Evolutionary conservation across 768 basidiomycete genomes (phyloP).

Genomic region (Daedaleopsis sinensis): DNA sequence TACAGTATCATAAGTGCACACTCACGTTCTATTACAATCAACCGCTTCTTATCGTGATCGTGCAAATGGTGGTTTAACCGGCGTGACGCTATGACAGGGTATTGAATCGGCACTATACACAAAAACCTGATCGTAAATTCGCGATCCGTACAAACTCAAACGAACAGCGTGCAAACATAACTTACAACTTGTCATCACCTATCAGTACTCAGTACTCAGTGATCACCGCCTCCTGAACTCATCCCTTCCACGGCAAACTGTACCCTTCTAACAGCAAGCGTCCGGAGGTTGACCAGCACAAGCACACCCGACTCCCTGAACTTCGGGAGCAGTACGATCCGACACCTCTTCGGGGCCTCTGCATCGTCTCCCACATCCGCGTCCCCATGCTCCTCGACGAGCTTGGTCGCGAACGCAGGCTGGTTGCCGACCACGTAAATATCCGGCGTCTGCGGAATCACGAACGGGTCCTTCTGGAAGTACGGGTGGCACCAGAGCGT

Average conservation of each 20-base stretch:
- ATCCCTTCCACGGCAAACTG: slow-evolving; percentile 52
- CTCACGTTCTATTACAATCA: too few species aligned
- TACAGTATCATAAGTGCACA: too few species aligned
- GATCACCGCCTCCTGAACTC: slow-evolving; percentile 23
- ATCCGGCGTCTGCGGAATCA: slow-evolving; percentile 83
- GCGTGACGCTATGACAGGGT: too few species aligned
- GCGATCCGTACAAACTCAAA: too few species aligned
- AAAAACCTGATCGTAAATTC: too few species aligned
- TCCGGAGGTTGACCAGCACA: slow-evolving; percentile 78
- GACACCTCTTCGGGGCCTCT: slow-evolving; percentile 45
- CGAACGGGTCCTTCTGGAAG: slow-evolving; percentile 84
- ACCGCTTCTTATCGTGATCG: too few species aligned
- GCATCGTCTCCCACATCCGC: slow-evolving; percentile 43
- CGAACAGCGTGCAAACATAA: not conserved
- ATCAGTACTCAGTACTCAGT: slow-evolving; percentile 1
- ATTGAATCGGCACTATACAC: too few species aligned
- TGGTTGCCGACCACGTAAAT: slow-evolving; percentile 94
- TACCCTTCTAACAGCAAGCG: slow-evolving; percentile 68
- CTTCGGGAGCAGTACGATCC: slow-evolving; percentile 80
- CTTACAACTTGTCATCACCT: not conserved
- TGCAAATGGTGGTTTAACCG: too few species aligned
- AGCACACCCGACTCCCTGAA: slow-evolving; percentile 80
- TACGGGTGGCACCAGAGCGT: slow-evolving; percentile 99
- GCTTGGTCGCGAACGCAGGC: slow-evolving; percentile 73
- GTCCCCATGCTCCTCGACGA: slow-evolving; percentile 42